Conservation (phyloP, 129 eudicot species). For the Centaurea solstitialis region DNA sequence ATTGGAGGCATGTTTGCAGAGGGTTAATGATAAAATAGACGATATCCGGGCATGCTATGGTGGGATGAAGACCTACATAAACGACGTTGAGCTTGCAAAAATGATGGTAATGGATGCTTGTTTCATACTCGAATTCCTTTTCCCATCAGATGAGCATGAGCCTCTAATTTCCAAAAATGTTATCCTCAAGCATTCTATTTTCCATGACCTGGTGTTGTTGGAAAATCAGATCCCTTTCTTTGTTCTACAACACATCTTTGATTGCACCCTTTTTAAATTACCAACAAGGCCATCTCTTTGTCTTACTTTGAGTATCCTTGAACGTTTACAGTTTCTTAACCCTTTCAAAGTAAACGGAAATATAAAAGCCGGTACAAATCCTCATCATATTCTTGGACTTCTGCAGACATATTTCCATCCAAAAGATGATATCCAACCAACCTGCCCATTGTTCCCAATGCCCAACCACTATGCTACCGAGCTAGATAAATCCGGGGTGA, state of each 20-base stretch:
- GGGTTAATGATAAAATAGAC: background rate
- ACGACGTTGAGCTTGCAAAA: background rate
- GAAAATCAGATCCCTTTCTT: background rate
- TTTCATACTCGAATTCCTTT: conserved; percentile 12
- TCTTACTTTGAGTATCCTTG: background rate
- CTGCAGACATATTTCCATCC: background rate
- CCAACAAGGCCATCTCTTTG: background rate
- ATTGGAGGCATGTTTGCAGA: background rate
- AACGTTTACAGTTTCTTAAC: background rate
- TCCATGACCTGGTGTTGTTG: background rate
- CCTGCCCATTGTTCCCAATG: background rate
- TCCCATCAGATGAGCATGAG: background rate
- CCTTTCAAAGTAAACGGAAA: background rate
- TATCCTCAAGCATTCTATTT: background rate
- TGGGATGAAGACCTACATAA: background rate
- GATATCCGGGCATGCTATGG: background rate
- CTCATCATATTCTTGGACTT: background rate
- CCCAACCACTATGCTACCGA: background rate
- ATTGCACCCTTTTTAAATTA: background rate
- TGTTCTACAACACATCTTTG: background rate
- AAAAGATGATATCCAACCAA: background rate
- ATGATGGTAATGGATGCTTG: conserved; percentile 15
- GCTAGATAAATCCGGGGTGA: background rate
- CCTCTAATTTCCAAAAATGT: background rate
- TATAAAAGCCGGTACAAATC: background rate